Percentiles rank a stretch among this genome's conserved stretches.
These are phyloP conservation scores for Amanita exitialis DNA, from an alignment of 768 basidiomycete species.

Conservation along the genomic window DNA sequence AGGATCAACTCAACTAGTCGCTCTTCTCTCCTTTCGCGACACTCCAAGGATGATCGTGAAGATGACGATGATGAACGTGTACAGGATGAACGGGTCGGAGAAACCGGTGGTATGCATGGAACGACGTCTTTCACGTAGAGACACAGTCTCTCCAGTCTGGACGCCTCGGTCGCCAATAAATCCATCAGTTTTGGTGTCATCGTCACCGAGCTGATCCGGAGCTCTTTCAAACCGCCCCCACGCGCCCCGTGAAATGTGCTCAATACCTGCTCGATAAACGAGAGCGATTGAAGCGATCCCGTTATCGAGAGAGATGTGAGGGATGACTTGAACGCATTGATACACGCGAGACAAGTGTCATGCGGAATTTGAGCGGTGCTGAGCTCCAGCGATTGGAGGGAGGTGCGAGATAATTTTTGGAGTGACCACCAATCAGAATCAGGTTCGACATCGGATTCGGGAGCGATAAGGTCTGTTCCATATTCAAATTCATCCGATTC, in stretches of 20 bases:
- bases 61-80: neutral
- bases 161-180: slow-evolving; percentile 26
- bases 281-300: slow-evolving; percentile 24
- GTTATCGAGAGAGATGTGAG: slow-evolving; percentile 28
- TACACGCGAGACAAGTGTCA: slow-evolving; percentile 22
- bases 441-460: slow-evolving; percentile 16
- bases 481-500: neutral
- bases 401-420: slow-evolving; percentile 15
- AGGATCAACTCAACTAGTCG: neutral
- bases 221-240: slow-evolving; percentile 17
- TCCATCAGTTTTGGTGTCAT: slow-evolving; percentile 34
- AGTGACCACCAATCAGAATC: slow-evolving; percentile 23
- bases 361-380: slow-evolving; percentile 26
- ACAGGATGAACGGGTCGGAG: too few species aligned
- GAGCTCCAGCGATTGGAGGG: slow-evolving; percentile 23
- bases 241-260: slow-evolving; percentile 12
- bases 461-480: slow-evolving; percentile 13
- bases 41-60: neutral
- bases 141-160: slow-evolving; percentile 23
- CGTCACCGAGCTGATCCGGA: slow-evolving; percentile 29
- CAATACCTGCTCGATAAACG: slow-evolving; percentile 24
- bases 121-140: slow-evolving; percentile 29
- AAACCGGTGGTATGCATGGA: slow-evolving; percentile 8
- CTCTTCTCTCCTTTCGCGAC: neutral
- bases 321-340: slow-evolving; percentile 22